phyloP scores from a whole-genome alignment of 1,139 yeast genomes.

The Nakaseomyces nivariensis region DNA sequence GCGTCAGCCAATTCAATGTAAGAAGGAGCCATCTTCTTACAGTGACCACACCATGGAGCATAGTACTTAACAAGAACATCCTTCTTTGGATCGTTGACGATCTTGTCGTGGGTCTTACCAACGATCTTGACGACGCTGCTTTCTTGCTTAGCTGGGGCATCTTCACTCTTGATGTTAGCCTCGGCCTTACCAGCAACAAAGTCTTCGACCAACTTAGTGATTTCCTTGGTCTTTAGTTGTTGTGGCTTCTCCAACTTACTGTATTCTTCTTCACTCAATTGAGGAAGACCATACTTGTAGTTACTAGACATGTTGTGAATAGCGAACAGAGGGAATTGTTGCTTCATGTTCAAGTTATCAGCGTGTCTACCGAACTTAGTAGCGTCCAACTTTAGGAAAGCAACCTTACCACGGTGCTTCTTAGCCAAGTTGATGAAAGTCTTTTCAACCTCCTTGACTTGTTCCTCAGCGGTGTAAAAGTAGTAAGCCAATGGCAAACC shows the following conservation, averaged over 20 bases:
- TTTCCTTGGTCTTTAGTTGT: conserved; percentile 33
- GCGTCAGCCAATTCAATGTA: conserved; percentile 79
- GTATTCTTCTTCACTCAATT: conserved; percentile 31
- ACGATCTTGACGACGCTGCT: conserved; percentile 71
- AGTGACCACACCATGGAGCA: conserved; percentile 99
- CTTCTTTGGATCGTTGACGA: conserved; percentile 58
- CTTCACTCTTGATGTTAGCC: conserved; percentile 78
- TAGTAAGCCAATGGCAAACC: conserved; percentile 78
- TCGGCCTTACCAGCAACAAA: conserved; percentile 54
- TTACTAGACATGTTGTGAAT: conserved; percentile 64
- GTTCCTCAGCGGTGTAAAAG: conserved; percentile 64
- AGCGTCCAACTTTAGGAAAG: conserved; percentile 86
- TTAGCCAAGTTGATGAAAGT: conserved; percentile 57
- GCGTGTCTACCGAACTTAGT: conserved; percentile 79
- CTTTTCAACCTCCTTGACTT: conserved; percentile 47
- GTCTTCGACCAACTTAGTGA: conserved; percentile 55
- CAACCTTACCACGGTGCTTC: conserved; percentile 67
- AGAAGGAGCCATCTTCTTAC: conserved; percentile 88
- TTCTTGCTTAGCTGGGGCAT: conserved; percentile 71
- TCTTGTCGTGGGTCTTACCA: conserved; percentile 68
- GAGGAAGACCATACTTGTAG: conserved; percentile 66
- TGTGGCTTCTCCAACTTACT: conserved; percentile 15
- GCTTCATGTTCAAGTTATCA: conserved; percentile 73
- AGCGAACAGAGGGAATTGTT: conserved; percentile 82
- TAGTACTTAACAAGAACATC: conserved; percentile 90